Base-by-base conservation (phyloP, 345 rosid genomes). In the Aethionema arabicum region DNA sequence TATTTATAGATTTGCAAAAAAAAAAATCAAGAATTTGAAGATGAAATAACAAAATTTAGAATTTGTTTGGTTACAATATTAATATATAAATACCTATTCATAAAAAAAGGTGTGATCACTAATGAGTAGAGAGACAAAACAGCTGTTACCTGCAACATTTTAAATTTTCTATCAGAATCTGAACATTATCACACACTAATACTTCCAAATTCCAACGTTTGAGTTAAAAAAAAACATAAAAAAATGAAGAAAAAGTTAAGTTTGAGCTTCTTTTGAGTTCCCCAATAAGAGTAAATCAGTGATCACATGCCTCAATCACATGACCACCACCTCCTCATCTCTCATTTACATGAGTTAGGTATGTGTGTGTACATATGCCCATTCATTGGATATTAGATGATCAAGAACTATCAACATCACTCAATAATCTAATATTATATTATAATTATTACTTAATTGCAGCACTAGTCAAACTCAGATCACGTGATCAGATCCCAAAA, bases 401-500 rank as follows among this genome's bases (percentile, higher is more conserved):
- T 43, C 8, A 48, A 10, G 56, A 58, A 15, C 40, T 39, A 48
- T 30, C 57, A 66, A 47, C 70, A 32, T 15, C 57, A 60, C 63
- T 63, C 33, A 62, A 64, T 56, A 53, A 71, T 63, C 52, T 29
- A 56, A 37, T 45, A 15, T 7, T 32, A 12, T 45, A 63, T 40
- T 59, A 16, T 54, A 7, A 70, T 70, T 50, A 70, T 43, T 70
- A 70, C 33, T 63, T 6, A 48, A 40, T 56, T 48, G 31, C 74
- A 56, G 2, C 36, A 21, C 27, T 21, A 70, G 74, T 70, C 69
- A 70, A 63, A 63, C 46, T 48, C 33, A 2, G 64, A 70, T 70
- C 69, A 70, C 74, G 74, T 70, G 74, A 63, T 70, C 74, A 63
- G 74, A 70, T 70, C 74, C 74, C 64, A 8, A 63, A 32, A 63